These are phyloP conservation scores for Dryadomyces quercus-mongolicae DNA, from an alignment of 2,329 filamentous ascomycete species.

Conservation along the genomic window DNA sequence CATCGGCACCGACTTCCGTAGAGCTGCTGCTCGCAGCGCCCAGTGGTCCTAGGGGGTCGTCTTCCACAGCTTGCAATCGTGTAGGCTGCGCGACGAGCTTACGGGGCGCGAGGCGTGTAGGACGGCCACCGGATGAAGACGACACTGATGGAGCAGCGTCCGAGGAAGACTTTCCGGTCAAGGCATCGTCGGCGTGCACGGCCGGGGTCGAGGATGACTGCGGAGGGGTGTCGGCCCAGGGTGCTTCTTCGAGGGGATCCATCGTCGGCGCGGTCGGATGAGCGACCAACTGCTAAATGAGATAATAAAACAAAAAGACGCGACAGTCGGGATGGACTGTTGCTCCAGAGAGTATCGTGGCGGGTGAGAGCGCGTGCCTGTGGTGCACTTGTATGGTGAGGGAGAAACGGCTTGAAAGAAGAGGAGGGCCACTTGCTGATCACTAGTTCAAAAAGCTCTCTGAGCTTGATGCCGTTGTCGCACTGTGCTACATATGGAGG, in stretches of 20 bases:
- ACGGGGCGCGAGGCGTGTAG: constrained; percentile 37
- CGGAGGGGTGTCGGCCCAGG: constrained; percentile 36
- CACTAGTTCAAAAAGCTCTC: background rate
- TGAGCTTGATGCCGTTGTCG: background rate
- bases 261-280: constrained; percentile 17
- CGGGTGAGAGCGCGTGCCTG: background rate
- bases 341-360: background rate
- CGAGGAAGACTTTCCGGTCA: constrained; percentile 17
- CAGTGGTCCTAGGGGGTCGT: constrained; percentile 65
- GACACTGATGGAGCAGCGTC: constrained; percentile 15
- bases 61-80: constrained; percentile 64
- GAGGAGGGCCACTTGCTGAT: background rate
- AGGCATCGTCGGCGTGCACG: constrained; percentile 12
- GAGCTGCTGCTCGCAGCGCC: constrained; percentile 37
- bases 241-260: constrained; percentile 39
- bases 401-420: background rate
- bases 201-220: constrained; percentile 9
- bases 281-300: background rate
- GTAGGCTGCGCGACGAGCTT: constrained; percentile 64
- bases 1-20: constrained; percentile 10
- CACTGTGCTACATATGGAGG: background rate
- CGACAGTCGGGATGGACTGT: background rate
- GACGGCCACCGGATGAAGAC: constrained; percentile 21
- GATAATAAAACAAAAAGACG: background rate
- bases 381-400: background rate